phyloP scores from a whole-genome alignment of 108 stramenopile genomes.

The Discostella pseudostelligera region DNA sequence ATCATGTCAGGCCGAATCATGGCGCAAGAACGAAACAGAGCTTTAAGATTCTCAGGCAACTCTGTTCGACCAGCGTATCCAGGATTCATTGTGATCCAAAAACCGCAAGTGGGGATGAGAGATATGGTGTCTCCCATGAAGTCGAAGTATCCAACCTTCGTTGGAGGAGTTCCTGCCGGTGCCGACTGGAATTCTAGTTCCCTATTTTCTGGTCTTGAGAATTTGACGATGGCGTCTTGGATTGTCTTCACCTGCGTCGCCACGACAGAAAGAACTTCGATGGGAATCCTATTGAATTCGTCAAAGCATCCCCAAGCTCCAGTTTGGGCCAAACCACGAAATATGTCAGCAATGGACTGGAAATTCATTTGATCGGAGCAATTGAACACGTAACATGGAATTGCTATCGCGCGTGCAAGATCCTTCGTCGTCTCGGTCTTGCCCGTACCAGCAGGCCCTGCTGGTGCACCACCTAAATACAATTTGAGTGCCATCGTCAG shows the following conservation, averaged over 20 bases:
- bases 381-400: slow-evolving; percentile 93
- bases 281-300: slow-evolving; percentile 92
- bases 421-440: slow-evolving; percentile 93
- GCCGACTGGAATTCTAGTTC: slow-evolving; percentile 76
- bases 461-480: slow-evolving; percentile 89
- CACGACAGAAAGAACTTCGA: slow-evolving; percentile 91
- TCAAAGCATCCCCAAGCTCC: slow-evolving; percentile 95
- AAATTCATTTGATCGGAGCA: slow-evolving; percentile 95
- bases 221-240: slow-evolving; percentile 88
- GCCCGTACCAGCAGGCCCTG: slow-evolving; percentile 92
- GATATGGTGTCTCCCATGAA: slow-evolving; percentile 86
- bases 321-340: slow-evolving; percentile 87
- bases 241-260: slow-evolving; percentile 91
- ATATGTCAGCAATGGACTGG: slow-evolving; percentile 90
- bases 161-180: slow-evolving; percentile 83
- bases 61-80: slow-evolving; percentile 91
- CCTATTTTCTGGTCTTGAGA: slow-evolving; percentile 75
- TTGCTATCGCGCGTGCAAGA: slow-evolving; percentile 82
- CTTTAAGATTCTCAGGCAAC: slow-evolving; percentile 90
- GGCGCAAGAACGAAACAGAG: slow-evolving; percentile 88
- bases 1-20: slow-evolving; percentile 93
- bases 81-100: slow-evolving; percentile 93
- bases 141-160: slow-evolving; percentile 85
- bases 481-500: slow-evolving; percentile 90
- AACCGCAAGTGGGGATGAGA: slow-evolving; percentile 87